A percentile compares a stretch with the other conserved stretches of the same genome.
Conservation (phyloP, 805 yeast species). For the Candida xiaguanensis region DNA sequence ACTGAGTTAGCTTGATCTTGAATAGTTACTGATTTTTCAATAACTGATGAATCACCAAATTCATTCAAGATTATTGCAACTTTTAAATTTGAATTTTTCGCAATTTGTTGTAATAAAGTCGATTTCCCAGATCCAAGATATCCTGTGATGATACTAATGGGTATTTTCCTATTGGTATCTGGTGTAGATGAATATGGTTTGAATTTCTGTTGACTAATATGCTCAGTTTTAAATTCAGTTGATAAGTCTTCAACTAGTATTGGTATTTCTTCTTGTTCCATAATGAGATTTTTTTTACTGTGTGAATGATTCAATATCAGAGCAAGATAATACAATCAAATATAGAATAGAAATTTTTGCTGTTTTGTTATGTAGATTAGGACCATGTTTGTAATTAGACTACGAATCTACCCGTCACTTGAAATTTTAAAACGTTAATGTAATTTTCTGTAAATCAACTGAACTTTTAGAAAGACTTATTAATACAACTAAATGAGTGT, state of each 20-base stretch:
- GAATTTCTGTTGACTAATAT: not conserved
- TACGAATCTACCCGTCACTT: too few species aligned
- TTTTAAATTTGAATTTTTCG: constrained; percentile 63
- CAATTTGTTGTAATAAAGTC: constrained; percentile 73
- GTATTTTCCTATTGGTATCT: constrained; percentile 50
- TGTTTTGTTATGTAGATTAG: too few species aligned
- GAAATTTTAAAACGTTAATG: too few species aligned
- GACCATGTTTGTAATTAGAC: too few species aligned
- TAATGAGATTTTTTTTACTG: too few species aligned
- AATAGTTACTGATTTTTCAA: constrained; percentile 82
- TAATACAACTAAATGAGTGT: too few species aligned
- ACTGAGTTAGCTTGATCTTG: constrained; percentile 47
- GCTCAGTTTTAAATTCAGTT: not conserved
- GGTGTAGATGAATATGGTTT: constrained; percentile 6
- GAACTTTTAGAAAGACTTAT: too few species aligned
- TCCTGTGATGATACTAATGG: constrained; percentile 91
- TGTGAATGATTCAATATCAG: too few species aligned
- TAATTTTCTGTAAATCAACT: too few species aligned
- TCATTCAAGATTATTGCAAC: constrained; percentile 91
- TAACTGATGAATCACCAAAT: constrained; percentile 85
- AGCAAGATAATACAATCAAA: too few species aligned
- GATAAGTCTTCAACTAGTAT: not conserved
- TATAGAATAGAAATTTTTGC: too few species aligned
- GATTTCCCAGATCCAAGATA: constrained; percentile 94
- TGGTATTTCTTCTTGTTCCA: constrained; percentile 7